Evolutionary conservation across 768 basidiomycete species (phyloP), one percentile per base, ranked within the genome.

Genomic region (Cyclocybe cylindracea): DNA sequence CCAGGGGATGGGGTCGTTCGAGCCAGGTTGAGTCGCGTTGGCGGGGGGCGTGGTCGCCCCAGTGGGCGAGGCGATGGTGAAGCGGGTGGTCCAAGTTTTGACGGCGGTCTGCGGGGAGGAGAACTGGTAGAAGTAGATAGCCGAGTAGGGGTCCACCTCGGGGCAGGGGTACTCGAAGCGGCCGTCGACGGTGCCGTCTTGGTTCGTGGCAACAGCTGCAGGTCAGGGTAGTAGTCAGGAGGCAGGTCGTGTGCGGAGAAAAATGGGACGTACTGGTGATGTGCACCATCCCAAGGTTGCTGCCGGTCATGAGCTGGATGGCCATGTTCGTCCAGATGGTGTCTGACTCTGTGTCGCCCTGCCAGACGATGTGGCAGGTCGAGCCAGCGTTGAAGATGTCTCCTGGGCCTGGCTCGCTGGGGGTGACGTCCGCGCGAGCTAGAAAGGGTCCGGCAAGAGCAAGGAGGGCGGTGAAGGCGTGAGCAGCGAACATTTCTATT

Each of bases 111-210:
- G 60, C 0, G 78, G 69, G 1, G 80, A 67, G 11, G 79, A 73
- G 74, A 88, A 91, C 61, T 91, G 87, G 67, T 89, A 89, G 74
- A 91, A 92, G 73, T 91, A 92, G 57, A 91, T 83, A 35, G 82
- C 62, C 2, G 89, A 75, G 66, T 86, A 73, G 14, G 81, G 78
- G 14, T 70, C 70, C 36, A 91, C 87, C 53, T 75, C 66, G 10
- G 87, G 91, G 71, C 91, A 93, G n/a, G 79, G 56, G 61, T 77
- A 89, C 35, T 70, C 65, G 64, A 77, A 85, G 0, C 65, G 69
- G 33, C 80, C 74, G 64, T 72, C 51, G 46, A 66, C 48, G 62
- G 86, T 86, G n/a, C 86, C 89, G 55, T 91, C 89, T 44, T 72
- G 71, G 24, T 78, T 71, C 1, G 76, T 80, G 4, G 78, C 78